Percentiles rank a stretch among this genome's conserved stretches.
phyloP scores from a whole-genome alignment of 1,284 basidiomycete genomes.

The Heterobasidion annosum region DNA sequence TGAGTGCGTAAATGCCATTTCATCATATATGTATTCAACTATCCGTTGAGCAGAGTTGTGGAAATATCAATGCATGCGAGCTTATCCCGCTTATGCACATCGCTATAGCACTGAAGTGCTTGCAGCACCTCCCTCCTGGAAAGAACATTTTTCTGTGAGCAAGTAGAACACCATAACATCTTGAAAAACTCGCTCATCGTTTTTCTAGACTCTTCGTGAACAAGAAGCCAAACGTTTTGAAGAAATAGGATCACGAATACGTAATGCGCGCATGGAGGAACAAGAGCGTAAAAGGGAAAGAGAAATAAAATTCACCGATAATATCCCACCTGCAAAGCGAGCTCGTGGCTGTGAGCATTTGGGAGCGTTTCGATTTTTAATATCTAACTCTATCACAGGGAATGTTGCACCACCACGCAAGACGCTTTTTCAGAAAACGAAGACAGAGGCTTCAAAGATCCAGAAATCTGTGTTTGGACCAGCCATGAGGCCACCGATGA shows the following conservation, averaged over 20 bases:
- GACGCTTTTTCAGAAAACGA: constrained; percentile 68
- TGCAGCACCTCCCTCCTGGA: constrained; percentile 53
- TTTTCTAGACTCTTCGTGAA: constrained; percentile 38
- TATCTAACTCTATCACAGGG: constrained; percentile 29
- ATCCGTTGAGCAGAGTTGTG: constrained; percentile 47
- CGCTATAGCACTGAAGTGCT: constrained; percentile 27
- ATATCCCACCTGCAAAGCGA: constrained; percentile 53
- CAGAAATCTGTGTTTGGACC: constrained; percentile 51
- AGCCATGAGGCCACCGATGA: constrained; percentile 41
- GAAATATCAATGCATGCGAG: constrained; percentile 52
- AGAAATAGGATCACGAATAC: constrained; percentile 46
- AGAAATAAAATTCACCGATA: constrained; percentile 64
- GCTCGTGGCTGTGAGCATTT: constrained; percentile 39
- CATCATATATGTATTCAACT: constrained; percentile 9
- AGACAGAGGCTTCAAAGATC: constrained; percentile 55
- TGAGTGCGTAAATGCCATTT: constrained; percentile 18
- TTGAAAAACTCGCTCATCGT: constrained; percentile 1
- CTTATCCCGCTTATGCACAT: constrained; percentile 44
- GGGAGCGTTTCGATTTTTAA: constrained; percentile 4
- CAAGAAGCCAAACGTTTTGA: constrained; percentile 53
- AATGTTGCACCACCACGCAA: constrained; percentile 41
- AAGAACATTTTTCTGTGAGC: constrained; percentile 57
- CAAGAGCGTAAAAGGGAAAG: constrained; percentile 65
- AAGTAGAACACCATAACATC: background rate
- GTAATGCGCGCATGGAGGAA: constrained; percentile 54